These are phyloP conservation scores for Suhomyces chickasaworum DNA, from an alignment of 1,139 yeast species.

Conservation along the genomic window DNA sequence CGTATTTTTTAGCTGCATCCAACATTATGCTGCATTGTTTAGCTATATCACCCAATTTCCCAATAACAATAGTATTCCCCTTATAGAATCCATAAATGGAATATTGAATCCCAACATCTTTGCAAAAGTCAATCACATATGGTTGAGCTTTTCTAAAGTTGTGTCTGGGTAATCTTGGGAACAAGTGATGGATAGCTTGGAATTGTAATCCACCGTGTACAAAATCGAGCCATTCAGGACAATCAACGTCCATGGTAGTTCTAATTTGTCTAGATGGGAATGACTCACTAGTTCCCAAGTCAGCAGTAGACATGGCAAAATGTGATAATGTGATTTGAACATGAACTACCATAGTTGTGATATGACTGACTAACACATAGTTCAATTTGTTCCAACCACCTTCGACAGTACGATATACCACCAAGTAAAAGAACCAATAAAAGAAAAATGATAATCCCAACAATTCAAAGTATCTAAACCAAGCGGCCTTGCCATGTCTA, in stretches of 20 bases:
- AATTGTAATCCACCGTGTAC: constrained; percentile 92
- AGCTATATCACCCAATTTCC: constrained; percentile 72
- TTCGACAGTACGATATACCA: constrained; percentile 55
- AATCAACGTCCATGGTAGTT: constrained; percentile 94
- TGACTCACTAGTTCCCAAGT: constrained; percentile 79
- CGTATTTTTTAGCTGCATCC: constrained; percentile 61
- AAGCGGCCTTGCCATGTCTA: constrained; percentile 76
- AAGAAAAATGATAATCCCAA: constrained; percentile 67
- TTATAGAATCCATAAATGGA: constrained; percentile 81
- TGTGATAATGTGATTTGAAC: constrained; percentile 89
- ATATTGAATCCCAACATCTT: constrained; percentile 75
- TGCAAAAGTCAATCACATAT: constrained; percentile 70
- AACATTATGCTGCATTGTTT: constrained; percentile 73
- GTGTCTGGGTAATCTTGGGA: constrained; percentile 88
- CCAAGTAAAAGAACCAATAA: constrained; percentile 77
- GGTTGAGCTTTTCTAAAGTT: constrained; percentile 77
- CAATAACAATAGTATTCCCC: constrained; percentile 73
- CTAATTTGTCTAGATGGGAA: constrained; percentile 80
- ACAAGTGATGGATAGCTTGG: constrained; percentile 87
- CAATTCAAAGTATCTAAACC: constrained; percentile 80
- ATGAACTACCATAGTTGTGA: constrained; percentile 86
- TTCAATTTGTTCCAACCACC: constrained; percentile 53
- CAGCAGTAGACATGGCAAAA: constrained; percentile 92
- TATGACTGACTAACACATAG: constrained; percentile 72
- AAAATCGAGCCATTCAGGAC: constrained; percentile 90